Evolutionary conservation across 768 basidiomycete species (phyloP).

Genomic region (Mycena sanguinolenta): DNA sequence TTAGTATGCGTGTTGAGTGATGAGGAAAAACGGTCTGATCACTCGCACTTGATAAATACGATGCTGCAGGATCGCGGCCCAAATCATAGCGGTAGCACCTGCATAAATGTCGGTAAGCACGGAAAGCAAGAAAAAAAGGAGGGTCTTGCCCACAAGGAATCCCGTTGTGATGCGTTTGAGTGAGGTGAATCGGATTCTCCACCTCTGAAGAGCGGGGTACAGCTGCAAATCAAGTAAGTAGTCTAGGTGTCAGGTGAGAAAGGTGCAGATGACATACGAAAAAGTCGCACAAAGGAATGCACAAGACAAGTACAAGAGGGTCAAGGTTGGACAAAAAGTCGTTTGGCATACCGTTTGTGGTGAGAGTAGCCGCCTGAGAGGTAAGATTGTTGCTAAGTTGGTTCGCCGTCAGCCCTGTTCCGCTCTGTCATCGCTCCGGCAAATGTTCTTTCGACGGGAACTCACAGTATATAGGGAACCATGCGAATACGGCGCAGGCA

Average conservation of each 20-base stretch:
- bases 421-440: neutral
- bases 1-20: slow-evolving; percentile 33
- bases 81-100: slow-evolving; percentile 68
- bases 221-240: slow-evolving; percentile 50
- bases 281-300: slow-evolving; percentile 77
- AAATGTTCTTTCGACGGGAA: neutral
- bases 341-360: slow-evolving; percentile 65
- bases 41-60: slow-evolving; percentile 73
- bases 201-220: slow-evolving; percentile 68
- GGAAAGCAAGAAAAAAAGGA: neutral
- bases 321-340: slow-evolving; percentile 70
- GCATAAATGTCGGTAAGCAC: neutral
- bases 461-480: slow-evolving; percentile 68
- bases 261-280: slow-evolving; percentile 51
- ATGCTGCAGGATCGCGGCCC: slow-evolving; percentile 77
- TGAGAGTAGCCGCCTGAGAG: slow-evolving; percentile 70
- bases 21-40: slow-evolving; percentile 42
- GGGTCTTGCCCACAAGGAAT: slow-evolving; percentile 59
- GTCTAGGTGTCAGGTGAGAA: slow-evolving; percentile 53
- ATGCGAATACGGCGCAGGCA: slow-evolving; percentile 66
- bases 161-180: slow-evolving; percentile 72
- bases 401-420: slow-evolving; percentile 64
- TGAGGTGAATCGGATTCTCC: slow-evolving; percentile 68
- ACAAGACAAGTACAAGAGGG: slow-evolving; percentile 66
- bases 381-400: slow-evolving; percentile 69